phyloP scores from a whole-genome alignment of 2,329 filamentous ascomycete species.

The Fusarium pininemorale region DNA sequence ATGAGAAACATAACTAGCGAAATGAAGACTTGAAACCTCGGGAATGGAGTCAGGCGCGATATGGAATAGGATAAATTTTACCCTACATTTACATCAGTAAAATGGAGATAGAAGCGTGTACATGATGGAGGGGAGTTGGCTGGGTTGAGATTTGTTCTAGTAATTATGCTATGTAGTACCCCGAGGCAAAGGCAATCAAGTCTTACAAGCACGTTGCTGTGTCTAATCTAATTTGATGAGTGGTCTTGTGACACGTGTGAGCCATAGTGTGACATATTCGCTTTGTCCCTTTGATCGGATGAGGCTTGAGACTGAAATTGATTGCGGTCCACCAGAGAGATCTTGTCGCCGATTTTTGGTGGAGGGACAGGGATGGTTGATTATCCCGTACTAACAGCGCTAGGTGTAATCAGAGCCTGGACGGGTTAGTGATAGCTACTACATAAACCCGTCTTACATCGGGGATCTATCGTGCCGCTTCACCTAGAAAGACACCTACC shows the following conservation, averaged over 20 bases:
- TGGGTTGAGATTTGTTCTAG: not conserved
- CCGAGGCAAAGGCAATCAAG: conserved; percentile 23
- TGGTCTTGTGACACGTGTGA: not conserved
- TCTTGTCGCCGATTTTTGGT: not conserved
- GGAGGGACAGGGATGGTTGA: not conserved
- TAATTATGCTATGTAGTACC: conserved; percentile 19
- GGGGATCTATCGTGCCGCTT: conserved; percentile 28
- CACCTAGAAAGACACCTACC: not conserved
- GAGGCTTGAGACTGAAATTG: not conserved
- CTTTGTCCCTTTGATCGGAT: not conserved
- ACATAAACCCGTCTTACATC: not conserved
- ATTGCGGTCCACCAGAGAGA: not conserved
- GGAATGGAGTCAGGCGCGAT: not conserved
- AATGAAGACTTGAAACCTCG: conserved; percentile 32
- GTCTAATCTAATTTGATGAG: not conserved
- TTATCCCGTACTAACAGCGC: conserved; percentile 29
- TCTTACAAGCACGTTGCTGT: not conserved
- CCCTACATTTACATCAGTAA: not conserved
- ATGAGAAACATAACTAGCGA: conserved; percentile 62
- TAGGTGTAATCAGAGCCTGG: rapidly evolving
- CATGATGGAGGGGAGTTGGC: conserved; percentile 4
- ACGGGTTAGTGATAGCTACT: conserved; percentile 11
- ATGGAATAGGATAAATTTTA: not conserved
- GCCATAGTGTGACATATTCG: not conserved
- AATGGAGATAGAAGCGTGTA: conserved; percentile 20